Conservation (phyloP, 164 flowering plant species). For the Chloranthus sessilifolius region DNA sequence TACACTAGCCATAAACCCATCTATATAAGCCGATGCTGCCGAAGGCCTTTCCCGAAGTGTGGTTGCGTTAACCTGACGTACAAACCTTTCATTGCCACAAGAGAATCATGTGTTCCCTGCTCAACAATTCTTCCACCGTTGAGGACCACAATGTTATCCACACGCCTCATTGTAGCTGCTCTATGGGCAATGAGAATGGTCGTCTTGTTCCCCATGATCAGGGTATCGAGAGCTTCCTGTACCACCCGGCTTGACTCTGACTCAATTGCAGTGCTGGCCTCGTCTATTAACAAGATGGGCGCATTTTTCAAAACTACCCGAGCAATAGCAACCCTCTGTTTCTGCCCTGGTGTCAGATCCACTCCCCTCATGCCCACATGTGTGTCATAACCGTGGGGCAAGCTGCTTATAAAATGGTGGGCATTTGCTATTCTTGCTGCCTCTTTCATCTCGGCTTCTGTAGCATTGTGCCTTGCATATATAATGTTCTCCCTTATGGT, state of each 20-base stretch:
- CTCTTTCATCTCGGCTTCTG: slow-evolving; percentile 94
- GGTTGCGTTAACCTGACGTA: slow-evolving; percentile 96
- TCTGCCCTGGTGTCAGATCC: slow-evolving; percentile 95
- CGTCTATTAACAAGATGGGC: slow-evolving; percentile 85
- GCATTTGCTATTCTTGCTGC: slow-evolving; percentile 98
- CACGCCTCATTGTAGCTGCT: slow-evolving; percentile 98
- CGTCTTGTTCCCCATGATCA: slow-evolving; percentile 96
- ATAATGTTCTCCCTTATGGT: slow-evolving; percentile 91
- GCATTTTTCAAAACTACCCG: slow-evolving; percentile 92
- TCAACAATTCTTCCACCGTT: slow-evolving; percentile 93
- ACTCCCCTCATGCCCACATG: slow-evolving; percentile 97
- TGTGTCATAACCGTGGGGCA: slow-evolving; percentile 96
- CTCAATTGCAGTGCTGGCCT: slow-evolving; percentile 93
- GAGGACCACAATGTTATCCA: slow-evolving; percentile 95
- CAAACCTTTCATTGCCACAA: slow-evolving; percentile 75
- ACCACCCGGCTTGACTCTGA: slow-evolving; percentile 97
- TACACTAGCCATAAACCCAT: slow-evolving; percentile 12
- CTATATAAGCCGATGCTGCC: slow-evolving; percentile 78
- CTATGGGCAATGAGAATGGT: slow-evolving; percentile 90
- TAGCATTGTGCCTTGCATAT: slow-evolving; percentile 96
- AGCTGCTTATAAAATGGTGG: slow-evolving; percentile 95
- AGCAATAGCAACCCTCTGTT: slow-evolving; percentile 97
- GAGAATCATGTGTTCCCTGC: slow-evolving; percentile 85
- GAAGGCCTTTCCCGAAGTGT: slow-evolving; percentile 78
- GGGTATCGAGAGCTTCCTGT: slow-evolving; percentile 95